Base-by-base conservation (phyloP, 371 early-diverging fungal species). In the Mucor ambiguus region DNA sequence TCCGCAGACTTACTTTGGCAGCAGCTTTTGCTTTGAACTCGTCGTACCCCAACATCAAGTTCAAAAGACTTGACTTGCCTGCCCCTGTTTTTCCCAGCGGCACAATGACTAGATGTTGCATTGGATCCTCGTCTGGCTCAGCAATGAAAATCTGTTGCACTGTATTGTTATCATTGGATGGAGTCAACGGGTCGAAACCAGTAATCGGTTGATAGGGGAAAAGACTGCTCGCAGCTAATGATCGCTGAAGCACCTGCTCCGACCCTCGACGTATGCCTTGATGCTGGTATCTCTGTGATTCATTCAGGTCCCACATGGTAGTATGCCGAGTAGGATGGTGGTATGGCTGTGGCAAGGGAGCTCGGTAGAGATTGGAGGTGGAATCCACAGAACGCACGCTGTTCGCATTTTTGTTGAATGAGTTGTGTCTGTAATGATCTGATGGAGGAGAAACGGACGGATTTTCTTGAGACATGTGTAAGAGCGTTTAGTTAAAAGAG, bases 11-110 rank as follows among this genome's bases (percentile, higher is more conserved):
- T 80, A 82, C 82, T 43, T 75, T 77, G 24, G 80, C 82, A 24
- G 74, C 75, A 8, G 80, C 75, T 56, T 77, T 76, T 18, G 85
- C 85, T 32, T 70, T 78, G 29, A 85, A 76, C 49, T 83, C 78
- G 29, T 73, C 69, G 33, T 80, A 79, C 10, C 80, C 82, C 65
- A 85, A 69, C 49, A 85, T 78, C 18, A 77, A 65, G 59, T 85
- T 85, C 46, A 85, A 49, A 29, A 85, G 68, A 22, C 82, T 82
- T 9, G 85, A 85, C 61, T 85, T 85, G 2, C 85, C 82, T 52
- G 70, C 67, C 3, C 75, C 76, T 14, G 80, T 76, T 65, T 76
- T 64, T 4, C 59, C 60, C 5, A 68, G 49, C 1, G 66, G 60
- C 10, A 70, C 29, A 30, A 72, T 55, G 35, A 64, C 63, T 26